Evolutionary conservation across 768 basidiomycete species (phyloP).

Genomic region (Imleria badia): DNA sequence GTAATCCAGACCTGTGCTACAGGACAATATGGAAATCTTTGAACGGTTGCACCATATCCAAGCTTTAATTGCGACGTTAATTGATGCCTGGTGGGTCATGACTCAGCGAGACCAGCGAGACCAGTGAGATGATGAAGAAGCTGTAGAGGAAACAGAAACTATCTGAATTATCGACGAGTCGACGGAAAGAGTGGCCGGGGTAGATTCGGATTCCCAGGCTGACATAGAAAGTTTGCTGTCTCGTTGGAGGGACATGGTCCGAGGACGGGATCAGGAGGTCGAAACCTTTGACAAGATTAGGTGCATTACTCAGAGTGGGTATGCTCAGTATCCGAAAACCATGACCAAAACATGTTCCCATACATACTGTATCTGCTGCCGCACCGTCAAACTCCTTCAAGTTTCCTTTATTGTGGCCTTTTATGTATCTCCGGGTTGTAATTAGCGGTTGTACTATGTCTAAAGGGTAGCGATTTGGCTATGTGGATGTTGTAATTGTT

Average conservation of each 20-base stretch:
- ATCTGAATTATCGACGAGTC: conserved; percentile 14
- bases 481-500: too few species aligned
- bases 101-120: conserved; percentile 1
- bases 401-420: too few species aligned
- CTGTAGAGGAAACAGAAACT: conserved; percentile 15
- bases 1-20: conserved; percentile 40
- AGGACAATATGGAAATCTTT: conserved; percentile 40
- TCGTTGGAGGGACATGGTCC: conserved; percentile 28
- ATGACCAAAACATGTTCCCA: too few species aligned
- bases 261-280: conserved; percentile 27
- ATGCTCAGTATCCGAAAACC: too few species aligned
- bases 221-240: conserved; percentile 26
- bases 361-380: too few species aligned
- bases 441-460: too few species aligned
- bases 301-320: too few species aligned
- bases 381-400: too few species aligned
- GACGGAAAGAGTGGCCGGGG: conserved; percentile 16
- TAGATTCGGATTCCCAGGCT: conserved; percentile 29
- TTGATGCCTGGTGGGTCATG: conserved; percentile 1
- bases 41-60: conserved; percentile 32
- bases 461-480: too few species aligned
- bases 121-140: background rate
- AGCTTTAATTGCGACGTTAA: conserved; percentile 17
- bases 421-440: too few species aligned
- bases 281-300: too few species aligned